These are phyloP conservation scores for Arctium lappa DNA, from an alignment of 129 eudicot species.

Conservation along the genomic window DNA sequence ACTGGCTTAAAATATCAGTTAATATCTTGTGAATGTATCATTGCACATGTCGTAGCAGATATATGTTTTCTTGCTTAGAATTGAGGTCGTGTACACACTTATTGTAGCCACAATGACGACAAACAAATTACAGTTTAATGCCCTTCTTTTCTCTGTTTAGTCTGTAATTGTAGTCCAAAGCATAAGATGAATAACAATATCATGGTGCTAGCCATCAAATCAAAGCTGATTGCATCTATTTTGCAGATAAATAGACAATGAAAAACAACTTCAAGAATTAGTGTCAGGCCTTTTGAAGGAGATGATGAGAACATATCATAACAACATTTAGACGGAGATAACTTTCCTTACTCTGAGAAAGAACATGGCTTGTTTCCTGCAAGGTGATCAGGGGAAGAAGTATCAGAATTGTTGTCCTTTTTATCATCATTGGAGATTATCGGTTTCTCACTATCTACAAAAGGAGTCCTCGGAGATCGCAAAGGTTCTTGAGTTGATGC, in stretches of 20 bases:
- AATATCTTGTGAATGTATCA: background rate
- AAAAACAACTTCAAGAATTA: background rate
- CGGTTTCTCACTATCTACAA: conserved; percentile 26
- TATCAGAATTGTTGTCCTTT: conserved; percentile 27
- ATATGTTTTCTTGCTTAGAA: background rate
- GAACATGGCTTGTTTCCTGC: conserved; percentile 15
- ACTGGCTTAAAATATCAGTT: background rate
- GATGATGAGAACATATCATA: conserved; percentile 10
- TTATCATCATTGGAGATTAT: conserved; percentile 26
- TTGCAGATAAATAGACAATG: background rate
- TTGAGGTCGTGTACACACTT: background rate
- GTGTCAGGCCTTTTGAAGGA: conserved; percentile 8
- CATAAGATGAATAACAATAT: background rate
- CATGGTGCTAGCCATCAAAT: background rate
- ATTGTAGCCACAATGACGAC: background rate
- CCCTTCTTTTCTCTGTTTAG: background rate
- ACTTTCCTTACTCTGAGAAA: conserved; percentile 39
- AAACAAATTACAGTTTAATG: background rate
- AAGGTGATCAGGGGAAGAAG: conserved; percentile 18
- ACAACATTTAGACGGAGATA: background rate
- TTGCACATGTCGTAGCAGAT: background rate
- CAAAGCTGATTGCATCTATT: background rate
- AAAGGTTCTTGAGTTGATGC: conserved; percentile 13
- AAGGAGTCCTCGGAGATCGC: conserved; percentile 28
- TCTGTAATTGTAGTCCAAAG: background rate